Evolutionary conservation across 1,139 yeast genomes (phyloP).

Genomic region (Protomyces gravidus): DNA sequence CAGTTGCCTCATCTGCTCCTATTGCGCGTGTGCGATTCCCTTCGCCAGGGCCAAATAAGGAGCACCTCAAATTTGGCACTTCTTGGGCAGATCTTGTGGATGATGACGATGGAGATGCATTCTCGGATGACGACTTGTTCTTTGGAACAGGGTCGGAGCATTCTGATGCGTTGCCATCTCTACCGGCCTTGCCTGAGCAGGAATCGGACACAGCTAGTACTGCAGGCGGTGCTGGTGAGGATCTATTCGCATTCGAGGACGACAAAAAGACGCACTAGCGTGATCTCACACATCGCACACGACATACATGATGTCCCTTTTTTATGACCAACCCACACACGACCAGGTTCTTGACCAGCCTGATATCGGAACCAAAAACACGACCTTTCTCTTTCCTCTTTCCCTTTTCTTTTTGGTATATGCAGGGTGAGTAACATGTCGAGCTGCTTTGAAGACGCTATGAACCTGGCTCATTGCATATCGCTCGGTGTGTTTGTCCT

Average conservation of each 20-base stretch:
- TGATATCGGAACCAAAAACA: not conserved
- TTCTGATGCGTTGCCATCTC: not conserved
- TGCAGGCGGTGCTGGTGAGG: slow-evolving; percentile 1
- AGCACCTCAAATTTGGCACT: slow-evolving; percentile 39
- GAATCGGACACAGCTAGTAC: not conserved
- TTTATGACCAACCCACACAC: too few relatives aligned
- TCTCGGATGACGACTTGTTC: slow-evolving; percentile 26
- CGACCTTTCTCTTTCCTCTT: not conserved
- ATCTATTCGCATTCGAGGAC: not conserved
- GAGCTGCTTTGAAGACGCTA: too few relatives aligned
- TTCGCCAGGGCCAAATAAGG: slow-evolving; percentile 27
- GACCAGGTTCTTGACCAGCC: too few relatives aligned
- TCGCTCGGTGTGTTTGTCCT: not conserved
- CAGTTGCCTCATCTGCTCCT: slow-evolving; percentile 31
- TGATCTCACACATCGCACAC: not conserved
- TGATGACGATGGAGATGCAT: slow-evolving; percentile 38
- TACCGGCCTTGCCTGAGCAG: not conserved
- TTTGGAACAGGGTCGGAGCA: not conserved
- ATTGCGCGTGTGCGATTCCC: slow-evolving; percentile 29
- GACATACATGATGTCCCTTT: not conserved
- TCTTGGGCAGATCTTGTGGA: slow-evolving; percentile 41
- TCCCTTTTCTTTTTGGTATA: not conserved
- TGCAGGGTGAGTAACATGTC: not conserved
- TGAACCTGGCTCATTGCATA: not conserved
- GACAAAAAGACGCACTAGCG: not conserved